Base-by-base conservation (phyloP, 176 grass and related monocot species). In the Melocanna baccifera region DNA sequence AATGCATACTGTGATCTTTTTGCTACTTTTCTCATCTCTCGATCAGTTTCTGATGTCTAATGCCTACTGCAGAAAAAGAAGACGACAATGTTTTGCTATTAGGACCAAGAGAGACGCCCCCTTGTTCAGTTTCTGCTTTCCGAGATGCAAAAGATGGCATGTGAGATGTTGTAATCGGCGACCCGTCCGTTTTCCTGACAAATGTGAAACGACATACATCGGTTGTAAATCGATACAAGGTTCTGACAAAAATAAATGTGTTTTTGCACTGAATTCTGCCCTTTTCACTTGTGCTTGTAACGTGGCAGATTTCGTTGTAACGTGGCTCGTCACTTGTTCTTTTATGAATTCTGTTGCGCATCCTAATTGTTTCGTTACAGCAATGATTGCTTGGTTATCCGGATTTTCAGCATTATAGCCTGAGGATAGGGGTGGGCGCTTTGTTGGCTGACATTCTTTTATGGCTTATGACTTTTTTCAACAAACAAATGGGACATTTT, bases 1-100 rank as follows among this genome's bases (percentile, higher is more conserved):
- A 32, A 68, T 3, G 14, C 30, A 69, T 29, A n/a, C 2, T 29
- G 59, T 73, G 30, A 47, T 40, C 9, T 4, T 52, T 32, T n/a
- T 32, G 6, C 5, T 51, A 28, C 6, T 43, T 12, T 61, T 67
- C 0, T 3, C 20, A 4, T 56, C 5, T 66, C 28, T 75, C 7
- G 18, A 55, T 75, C 46, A 34, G 2, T 71, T 37, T 80, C 34
- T 79, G 52, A 77, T 70, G 32, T 63, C 12, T 39, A 42, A 12
- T 19, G 30, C 22, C 51, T 72, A 30, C 10, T 45, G 62, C 88
- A 90, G 88, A 92, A 56, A 88, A 89, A 81, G 81, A 85, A 90
- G 92, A 90, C 57, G 82, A 29, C 57, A 4, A 88, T 86, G 82
- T 90, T 87, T 92, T 94, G 92, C 84, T 94, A 91, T 34, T 94